These are phyloP conservation scores for Penicillium bovifimosum DNA, from an alignment of 495 filamentous ascomycete genomes.

Conservation along the genomic window DNA sequence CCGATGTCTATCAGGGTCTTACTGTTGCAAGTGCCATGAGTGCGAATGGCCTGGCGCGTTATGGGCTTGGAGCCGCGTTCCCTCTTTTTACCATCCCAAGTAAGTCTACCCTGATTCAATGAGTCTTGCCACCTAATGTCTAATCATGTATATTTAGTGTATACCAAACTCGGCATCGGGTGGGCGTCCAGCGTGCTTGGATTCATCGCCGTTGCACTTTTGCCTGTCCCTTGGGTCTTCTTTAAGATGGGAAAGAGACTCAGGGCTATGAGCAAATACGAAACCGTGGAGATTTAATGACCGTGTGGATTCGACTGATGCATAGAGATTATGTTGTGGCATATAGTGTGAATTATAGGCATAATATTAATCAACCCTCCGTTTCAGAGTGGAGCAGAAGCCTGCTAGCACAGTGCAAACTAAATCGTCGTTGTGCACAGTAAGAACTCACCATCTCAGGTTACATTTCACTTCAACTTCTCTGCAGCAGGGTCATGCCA, in stretches of 20 bases:
- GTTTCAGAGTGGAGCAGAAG: no score
- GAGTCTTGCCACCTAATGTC: neutral
- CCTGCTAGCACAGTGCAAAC: no score
- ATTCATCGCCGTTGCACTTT: constrained; percentile 49
- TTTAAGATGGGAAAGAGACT: constrained; percentile 13
- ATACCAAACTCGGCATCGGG: constrained; percentile 45
- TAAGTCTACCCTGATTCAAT: constrained; percentile 22
- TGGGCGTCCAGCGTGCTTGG: constrained; percentile 57
- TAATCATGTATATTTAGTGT: constrained; percentile 40
- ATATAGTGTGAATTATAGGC: neutral
- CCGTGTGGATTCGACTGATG: neutral
- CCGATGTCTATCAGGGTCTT: constrained; percentile 50
- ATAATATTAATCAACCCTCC: no score
- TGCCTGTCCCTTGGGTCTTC: constrained; percentile 48
- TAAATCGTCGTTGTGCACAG: no score
- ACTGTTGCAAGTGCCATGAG: constrained; percentile 24
- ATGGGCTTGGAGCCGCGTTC: constrained; percentile 56
- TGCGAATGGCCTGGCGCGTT: constrained; percentile 57
- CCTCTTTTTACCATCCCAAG: constrained; percentile 59
- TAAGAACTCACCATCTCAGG: neutral
- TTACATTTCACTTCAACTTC: neutral
- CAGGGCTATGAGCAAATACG: constrained; percentile 14
- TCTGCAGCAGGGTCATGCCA: neutral
- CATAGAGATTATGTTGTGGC: neutral
- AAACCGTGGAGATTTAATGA: constrained; percentile 1